phyloP scores from a whole-genome alignment of 2,329 filamentous ascomycete species.

The Penicillium hesseltinei region DNA sequence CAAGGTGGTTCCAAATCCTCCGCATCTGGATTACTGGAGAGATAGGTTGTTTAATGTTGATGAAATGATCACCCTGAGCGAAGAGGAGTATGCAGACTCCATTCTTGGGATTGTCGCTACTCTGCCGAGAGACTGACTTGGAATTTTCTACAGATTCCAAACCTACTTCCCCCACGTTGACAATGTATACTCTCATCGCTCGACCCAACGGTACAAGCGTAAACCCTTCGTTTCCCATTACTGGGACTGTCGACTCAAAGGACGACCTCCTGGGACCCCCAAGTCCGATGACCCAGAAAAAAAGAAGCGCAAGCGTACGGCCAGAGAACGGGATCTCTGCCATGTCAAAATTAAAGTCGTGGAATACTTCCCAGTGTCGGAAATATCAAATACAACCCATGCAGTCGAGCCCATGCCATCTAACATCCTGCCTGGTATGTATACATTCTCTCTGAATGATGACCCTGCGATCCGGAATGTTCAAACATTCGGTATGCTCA shows the following conservation, averaged over 20 bases:
- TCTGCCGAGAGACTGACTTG: background rate
- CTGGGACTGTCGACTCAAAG: constrained; percentile 81
- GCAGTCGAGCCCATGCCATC: constrained; percentile 22
- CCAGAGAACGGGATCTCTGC: constrained; percentile 74
- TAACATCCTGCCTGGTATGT: constrained; percentile 24
- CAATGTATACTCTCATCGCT: constrained; percentile 81
- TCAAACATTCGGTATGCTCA: constrained; percentile 46
- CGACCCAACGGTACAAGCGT: constrained; percentile 76
- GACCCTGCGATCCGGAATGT: constrained; percentile 11
- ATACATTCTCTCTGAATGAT: constrained; percentile 22
- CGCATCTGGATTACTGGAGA: constrained; percentile 67
- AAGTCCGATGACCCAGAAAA: constrained; percentile 78
- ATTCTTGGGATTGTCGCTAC: constrained; percentile 3
- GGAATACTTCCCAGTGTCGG: constrained; percentile 63
- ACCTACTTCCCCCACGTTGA: constrained; percentile 82
- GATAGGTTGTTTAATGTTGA: constrained; percentile 73
- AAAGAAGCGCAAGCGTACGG: constrained; percentile 75
- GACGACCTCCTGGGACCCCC: constrained; percentile 72
- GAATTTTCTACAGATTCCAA: constrained; percentile 57
- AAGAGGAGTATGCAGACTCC: constrained; percentile 63
- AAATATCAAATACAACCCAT: constrained; percentile 24
- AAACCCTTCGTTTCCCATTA: constrained; percentile 82
- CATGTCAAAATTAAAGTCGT: constrained; percentile 86
- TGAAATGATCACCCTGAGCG: constrained; percentile 67
- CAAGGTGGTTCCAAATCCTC: constrained; percentile 64